Evolutionary conservation across 257 asterid genomes (phyloP), one percentile per base, ranked within the genome.

Genomic region (Lavandula angustifolia): DNA sequence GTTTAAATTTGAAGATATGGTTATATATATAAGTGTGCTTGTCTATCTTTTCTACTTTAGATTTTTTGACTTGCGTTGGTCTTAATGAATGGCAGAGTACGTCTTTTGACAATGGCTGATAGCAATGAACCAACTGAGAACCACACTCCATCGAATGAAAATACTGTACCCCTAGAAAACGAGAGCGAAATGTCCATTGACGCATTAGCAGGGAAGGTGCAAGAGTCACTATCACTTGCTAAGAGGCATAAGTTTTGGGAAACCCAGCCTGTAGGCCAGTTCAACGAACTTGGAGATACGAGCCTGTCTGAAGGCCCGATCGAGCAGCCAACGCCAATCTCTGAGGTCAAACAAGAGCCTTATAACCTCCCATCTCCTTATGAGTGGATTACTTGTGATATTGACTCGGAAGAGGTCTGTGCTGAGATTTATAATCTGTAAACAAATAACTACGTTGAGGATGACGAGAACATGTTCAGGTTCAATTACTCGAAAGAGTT

Each of bases 241-340:
- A 85, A 80, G 82, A 72, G 67, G 78, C 96, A 89, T 41, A 89
- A 80, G 69, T 89, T 89, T 73, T 89, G 96, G 96, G 96, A 89
- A 76, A 84, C 94, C 10, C 96, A 89, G 62, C 96, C 95, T 7
- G 96, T 89, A 35, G 91, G 91, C 12, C 95, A 89, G 71, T 89
- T 89, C 68, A 89, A 80, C 72, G 96, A 89, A 67, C 80, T 84
- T 2, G 95, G 94, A 12, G 78, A 79, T 41, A 55, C 82, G 5
- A 78, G 75, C 77, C 78, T 86, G 37, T 79, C 94, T 2, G 96
- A 89, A 75, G 96, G 96, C 35, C 88, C 94, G 0, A 89, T 89
- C 32, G 95, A 86, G 60, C 81, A 67, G 68, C 91, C 95, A 9
- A 84, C 81, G 3, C 88, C 92, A 0, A 16, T 86, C 7, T 81